A percentile compares a stretch with the other conserved stretches of the same genome.
Evolutionary conservation across 1,284 basidiomycete genomes (phyloP).

Genomic region (Microbotryum lychnidis-dioicae): DNA sequence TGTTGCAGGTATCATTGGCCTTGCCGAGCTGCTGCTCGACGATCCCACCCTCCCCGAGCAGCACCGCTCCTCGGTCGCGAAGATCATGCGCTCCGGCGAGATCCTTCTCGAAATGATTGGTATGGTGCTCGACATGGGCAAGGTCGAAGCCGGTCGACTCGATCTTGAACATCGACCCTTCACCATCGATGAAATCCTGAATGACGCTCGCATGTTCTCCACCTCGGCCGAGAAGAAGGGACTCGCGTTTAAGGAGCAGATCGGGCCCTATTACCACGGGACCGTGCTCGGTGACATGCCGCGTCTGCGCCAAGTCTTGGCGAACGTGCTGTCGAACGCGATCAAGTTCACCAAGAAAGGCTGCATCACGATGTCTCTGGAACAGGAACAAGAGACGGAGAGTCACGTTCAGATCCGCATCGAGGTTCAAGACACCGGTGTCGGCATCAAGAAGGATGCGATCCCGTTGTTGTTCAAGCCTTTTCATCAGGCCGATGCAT

Average conservation of each 20-base stretch:
- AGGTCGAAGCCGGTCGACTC: constrained; percentile 42
- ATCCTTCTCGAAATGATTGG: constrained; percentile 32
- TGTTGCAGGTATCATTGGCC: constrained; percentile 27
- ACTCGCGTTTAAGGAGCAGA: constrained; percentile 37
- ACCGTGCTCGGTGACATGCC: constrained; percentile 33
- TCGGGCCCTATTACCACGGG: constrained; percentile 11
- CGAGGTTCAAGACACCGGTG: constrained; percentile 40
- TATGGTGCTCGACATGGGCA: constrained; percentile 38
- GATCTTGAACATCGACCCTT: constrained; percentile 40
- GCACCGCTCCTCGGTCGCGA: constrained; percentile 17
- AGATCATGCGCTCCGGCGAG: constrained; percentile 31
- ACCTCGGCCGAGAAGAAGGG: constrained; percentile 39
- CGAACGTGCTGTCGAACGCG: constrained; percentile 34
- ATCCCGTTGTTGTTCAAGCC: constrained; percentile 40
- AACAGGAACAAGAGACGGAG: constrained; percentile 34
- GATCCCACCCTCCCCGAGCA: constrained; percentile 16
- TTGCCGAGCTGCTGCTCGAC: constrained; percentile 31
- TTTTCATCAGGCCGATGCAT: constrained; percentile 35
- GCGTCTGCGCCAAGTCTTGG: constrained; percentile 32
- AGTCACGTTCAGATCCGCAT: constrained; percentile 35
- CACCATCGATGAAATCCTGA: constrained; percentile 38
- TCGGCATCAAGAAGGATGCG: constrained; percentile 37
- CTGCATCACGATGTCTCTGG: constrained; percentile 37
- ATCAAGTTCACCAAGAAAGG: constrained; percentile 41
- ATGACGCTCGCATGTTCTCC: constrained; percentile 39